phyloP scores from a whole-genome alignment of 805 yeast species.

The Pichia thaimueangensis region DNA sequence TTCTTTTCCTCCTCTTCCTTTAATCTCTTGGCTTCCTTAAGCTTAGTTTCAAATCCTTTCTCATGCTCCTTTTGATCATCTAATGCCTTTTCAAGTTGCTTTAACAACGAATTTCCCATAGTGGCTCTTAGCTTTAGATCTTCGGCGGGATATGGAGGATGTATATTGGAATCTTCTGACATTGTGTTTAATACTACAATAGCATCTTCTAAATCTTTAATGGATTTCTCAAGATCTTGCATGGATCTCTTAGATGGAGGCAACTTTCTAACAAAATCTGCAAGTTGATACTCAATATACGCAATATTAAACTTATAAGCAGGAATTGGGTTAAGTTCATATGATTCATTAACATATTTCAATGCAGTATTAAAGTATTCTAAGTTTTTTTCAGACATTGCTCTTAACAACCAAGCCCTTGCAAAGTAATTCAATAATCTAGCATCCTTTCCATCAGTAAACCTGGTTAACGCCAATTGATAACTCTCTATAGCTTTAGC shows the following conservation, averaged over 20 bases:
- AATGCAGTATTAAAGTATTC: slow-evolving; percentile 57
- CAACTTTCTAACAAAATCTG: slow-evolving; percentile 68
- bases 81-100: slow-evolving; percentile 62
- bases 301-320: slow-evolving; percentile 73
- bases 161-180: slow-evolving; percentile 40
- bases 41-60: slow-evolving; percentile 45
- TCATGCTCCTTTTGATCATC: slow-evolving; percentile 71
- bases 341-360: slow-evolving; percentile 56
- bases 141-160: slow-evolving; percentile 71
- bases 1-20: slow-evolving; percentile 49
- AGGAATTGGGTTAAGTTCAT: slow-evolving; percentile 33
- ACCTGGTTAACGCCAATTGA: slow-evolving; percentile 68
- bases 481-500: slow-evolving; percentile 85
- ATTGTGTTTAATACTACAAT: slow-evolving; percentile 51
- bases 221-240: slow-evolving; percentile 52
- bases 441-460: slow-evolving; percentile 56
- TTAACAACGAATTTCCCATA: slow-evolving; percentile 72
- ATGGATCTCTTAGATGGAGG: slow-evolving; percentile 53
- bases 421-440: slow-evolving; percentile 69
- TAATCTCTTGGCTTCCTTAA: slow-evolving; percentile 65
- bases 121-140: slow-evolving; percentile 84
- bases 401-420: slow-evolving; percentile 83
- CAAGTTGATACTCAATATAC: slow-evolving; percentile 76
- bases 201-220: slow-evolving; percentile 55
- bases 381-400: slow-evolving; percentile 56